Percentiles rank a stretch among this genome's conserved stretches.
phyloP scores from a whole-genome alignment of 2,329 filamentous ascomycete genomes.

The Fusarium subtropicale region DNA sequence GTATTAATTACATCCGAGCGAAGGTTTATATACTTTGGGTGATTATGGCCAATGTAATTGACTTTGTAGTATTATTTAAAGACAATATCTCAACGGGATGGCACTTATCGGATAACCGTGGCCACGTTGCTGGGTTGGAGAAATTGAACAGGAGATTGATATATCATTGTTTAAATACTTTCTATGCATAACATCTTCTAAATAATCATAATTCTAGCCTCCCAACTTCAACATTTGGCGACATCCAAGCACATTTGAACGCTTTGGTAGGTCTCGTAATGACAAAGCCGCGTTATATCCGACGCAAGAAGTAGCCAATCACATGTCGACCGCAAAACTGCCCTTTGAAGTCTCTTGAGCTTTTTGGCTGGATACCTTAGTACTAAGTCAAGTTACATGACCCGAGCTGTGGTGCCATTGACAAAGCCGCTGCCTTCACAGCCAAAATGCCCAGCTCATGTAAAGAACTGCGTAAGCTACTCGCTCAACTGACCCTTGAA shows the following conservation, averaged over 20 bases:
- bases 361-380: constrained; percentile 26
- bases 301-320: constrained; percentile 39
- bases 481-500: neutral
- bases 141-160: neutral
- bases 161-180: neutral
- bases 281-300: constrained; percentile 17
- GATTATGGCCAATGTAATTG: neutral
- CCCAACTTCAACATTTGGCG: neutral
- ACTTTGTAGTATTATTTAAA: neutral
- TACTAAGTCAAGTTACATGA: constrained; percentile 21
- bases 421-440: constrained; percentile 22
- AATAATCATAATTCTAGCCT: neutral
- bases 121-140: no score
- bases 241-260: neutral
- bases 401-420: constrained; percentile 36
- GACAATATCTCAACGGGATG: neutral
- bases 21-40: no score
- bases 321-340: constrained; percentile 44
- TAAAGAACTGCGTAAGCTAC: constrained; percentile 87
- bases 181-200: neutral
- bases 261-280: constrained; percentile 7
- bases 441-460: constrained; percentile 90
- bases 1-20: neutral
- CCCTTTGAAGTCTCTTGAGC: constrained; percentile 31
- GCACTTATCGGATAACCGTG: neutral